Percentiles rank a stretch among this genome's conserved stretches.
Conservation (phyloP, 2,329 filamentous ascomycete genomes). For the Sporothrix pseudoabietina region DNA sequence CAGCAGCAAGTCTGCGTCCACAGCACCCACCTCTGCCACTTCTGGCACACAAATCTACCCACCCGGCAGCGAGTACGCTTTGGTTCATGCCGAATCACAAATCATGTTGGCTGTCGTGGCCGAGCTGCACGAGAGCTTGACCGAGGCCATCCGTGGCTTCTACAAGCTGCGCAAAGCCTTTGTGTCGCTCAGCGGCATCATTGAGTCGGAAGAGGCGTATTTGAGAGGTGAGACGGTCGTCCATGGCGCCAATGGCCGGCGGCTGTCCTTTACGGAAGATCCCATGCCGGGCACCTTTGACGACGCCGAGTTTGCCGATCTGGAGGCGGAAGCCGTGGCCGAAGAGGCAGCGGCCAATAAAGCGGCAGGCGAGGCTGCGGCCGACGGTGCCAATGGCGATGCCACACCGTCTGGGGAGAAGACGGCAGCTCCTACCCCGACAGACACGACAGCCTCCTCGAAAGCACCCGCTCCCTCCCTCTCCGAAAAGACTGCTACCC, state of each 20-base stretch:
- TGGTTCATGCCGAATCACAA: slow-evolving; percentile 82
- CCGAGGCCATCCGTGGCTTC: slow-evolving; percentile 87
- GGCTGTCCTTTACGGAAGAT: slow-evolving; percentile 37
- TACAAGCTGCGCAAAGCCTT: slow-evolving; percentile 92
- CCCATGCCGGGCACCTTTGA: slow-evolving; percentile 47
- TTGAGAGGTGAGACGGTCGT: slow-evolving; percentile 10
- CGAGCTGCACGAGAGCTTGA: slow-evolving; percentile 88
- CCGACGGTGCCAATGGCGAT: not conserved
- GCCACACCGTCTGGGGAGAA: not conserved
- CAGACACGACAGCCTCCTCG: not conserved
- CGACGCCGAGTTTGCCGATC: slow-evolving; percentile 42
- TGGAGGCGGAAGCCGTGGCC: slow-evolving; percentile 39
- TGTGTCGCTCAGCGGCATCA: slow-evolving; percentile 75
- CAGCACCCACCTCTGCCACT: slow-evolving; percentile 31
- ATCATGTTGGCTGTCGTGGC: slow-evolving; percentile 87
- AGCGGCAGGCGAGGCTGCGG: not conserved
- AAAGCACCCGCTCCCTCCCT: not conserved
- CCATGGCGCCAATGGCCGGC: slow-evolving; percentile 8
- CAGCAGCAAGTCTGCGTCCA: not conserved
- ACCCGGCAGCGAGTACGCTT: slow-evolving; percentile 80
- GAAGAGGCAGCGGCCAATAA: not conserved
- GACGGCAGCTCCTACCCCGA: not conserved
- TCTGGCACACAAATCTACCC: slow-evolving; percentile 65
- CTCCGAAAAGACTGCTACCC: slow-evolving; percentile 14
- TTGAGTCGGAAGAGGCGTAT: slow-evolving; percentile 66